These are phyloP conservation scores for Forsythia suspensa DNA, from an alignment of 257 asterid species.

Conservation along the genomic window DNA sequence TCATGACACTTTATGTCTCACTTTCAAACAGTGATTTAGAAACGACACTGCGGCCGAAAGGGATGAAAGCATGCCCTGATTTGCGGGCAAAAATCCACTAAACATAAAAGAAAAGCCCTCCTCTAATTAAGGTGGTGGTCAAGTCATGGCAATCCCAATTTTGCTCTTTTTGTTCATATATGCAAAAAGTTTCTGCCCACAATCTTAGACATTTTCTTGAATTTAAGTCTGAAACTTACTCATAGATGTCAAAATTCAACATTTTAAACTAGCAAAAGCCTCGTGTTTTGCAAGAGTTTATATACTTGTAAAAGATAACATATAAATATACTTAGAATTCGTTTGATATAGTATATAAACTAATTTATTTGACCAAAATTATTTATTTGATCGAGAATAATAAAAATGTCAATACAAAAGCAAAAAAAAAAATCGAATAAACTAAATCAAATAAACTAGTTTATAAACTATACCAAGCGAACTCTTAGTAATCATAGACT, in stretches of 20 bases:
- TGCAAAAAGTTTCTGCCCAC: constrained; percentile 2
- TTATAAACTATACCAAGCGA: too few relatives aligned
- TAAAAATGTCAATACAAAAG: too few relatives aligned
- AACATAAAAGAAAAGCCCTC: not conserved
- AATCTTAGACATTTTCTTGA: not conserved
- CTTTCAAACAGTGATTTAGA: not conserved
- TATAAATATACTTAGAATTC: too few relatives aligned
- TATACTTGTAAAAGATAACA: not conserved
- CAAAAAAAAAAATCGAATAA: too few relatives aligned
- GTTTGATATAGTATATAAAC: too few relatives aligned
- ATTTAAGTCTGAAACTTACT: too few relatives aligned
- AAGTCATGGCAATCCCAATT: not conserved
- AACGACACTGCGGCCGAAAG: not conserved
- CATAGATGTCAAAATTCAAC: too few relatives aligned
- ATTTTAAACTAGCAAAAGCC: not conserved
- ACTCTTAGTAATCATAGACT: too few relatives aligned
- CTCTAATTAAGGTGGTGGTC: constrained; percentile 6
- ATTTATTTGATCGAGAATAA: too few relatives aligned
- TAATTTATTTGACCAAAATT: too few relatives aligned
- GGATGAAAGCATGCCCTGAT: not conserved
- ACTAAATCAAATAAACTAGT: too few relatives aligned
- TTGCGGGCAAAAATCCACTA: constrained; percentile 1
- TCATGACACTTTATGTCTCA: not conserved
- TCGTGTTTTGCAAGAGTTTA: not conserved
- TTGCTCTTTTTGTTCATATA: not conserved